Conservation (phyloP, 2,329 filamentous ascomycete species). For the Orbilia blumenaviensis region DNA sequence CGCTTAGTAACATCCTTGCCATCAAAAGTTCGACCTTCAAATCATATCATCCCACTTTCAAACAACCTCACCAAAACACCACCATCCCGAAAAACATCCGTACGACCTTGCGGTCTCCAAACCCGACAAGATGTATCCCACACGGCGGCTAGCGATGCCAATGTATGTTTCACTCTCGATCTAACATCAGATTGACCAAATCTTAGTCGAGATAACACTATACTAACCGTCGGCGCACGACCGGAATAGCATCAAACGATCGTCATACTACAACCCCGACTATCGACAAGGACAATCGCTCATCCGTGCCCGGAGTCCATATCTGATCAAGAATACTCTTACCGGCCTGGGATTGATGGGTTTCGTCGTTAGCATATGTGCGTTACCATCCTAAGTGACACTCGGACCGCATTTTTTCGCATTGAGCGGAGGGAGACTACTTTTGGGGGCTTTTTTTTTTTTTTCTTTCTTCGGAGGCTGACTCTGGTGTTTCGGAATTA, state of each 20-base stretch:
- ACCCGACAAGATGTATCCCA: constrained; percentile 36
- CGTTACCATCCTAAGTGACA: constrained; percentile 60
- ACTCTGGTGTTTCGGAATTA: constrained; percentile 10
- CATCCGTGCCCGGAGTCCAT: constrained; percentile 89
- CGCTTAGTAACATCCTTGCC: constrained; percentile 24
- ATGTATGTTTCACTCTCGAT: constrained; percentile 8
- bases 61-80: constrained; percentile 14
- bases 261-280: constrained; percentile 90
- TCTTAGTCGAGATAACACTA: background rate
- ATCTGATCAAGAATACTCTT: constrained; percentile 85
- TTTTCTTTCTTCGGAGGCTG: background rate
- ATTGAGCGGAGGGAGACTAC: background rate
- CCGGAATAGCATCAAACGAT: constrained; percentile 61
- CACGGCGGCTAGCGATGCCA: constrained; percentile 33
- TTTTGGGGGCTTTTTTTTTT: background rate
- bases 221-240: background rate
- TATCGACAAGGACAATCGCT: constrained; percentile 87
- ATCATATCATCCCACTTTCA: constrained; percentile 37
- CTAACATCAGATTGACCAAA: background rate
- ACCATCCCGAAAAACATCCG: background rate
- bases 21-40: constrained; percentile 19
- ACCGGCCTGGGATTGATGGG: constrained; percentile 79
- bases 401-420: background rate
- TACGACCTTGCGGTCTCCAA: background rate
- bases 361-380: constrained; percentile 88